phyloP scores from a whole-genome alignment of 1,139 yeast species.

The Kluyveromyces sp. region DNA sequence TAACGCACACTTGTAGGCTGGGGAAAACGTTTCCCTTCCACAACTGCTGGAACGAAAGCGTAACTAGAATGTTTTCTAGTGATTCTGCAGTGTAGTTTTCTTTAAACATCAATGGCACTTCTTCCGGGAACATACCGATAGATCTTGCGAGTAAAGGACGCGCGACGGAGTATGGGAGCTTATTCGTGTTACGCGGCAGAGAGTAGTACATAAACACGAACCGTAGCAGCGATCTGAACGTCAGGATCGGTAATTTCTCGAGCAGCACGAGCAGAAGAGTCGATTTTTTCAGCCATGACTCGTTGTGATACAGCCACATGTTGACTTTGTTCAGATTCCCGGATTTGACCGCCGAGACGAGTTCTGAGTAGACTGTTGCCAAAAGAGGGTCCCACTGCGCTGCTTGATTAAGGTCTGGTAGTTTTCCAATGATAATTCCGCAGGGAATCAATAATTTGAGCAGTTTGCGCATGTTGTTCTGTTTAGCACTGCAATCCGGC shows the following conservation, averaged over 20 bases:
- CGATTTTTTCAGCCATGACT: constrained; percentile 14
- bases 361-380: constrained; percentile 15
- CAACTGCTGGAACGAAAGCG: constrained; percentile 27
- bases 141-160: constrained; percentile 19
- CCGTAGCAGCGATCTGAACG: constrained; percentile 25
- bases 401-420: constrained; percentile 19
- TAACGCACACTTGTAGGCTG: constrained; percentile 23
- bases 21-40: constrained; percentile 32
- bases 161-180: constrained; percentile 23
- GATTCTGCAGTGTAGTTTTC: constrained; percentile 23
- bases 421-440: constrained; percentile 27
- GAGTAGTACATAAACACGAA: constrained; percentile 16
- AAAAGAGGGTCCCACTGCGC: constrained; percentile 15
- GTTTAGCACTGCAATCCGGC: constrained; percentile 11
- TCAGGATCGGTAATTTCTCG: constrained; percentile 28
- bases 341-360: constrained; percentile 16
- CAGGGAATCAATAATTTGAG: constrained; percentile 25
- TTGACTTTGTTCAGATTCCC: constrained; percentile 25
- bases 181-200: constrained; percentile 19
- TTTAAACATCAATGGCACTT: constrained; percentile 17
- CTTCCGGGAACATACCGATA: constrained; percentile 11
- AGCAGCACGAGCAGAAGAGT: constrained; percentile 21
- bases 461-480: constrained; percentile 21
- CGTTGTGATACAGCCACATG: constrained; percentile 25
- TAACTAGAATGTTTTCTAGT: constrained; percentile 27